Percentiles rank a stretch among this genome's conserved stretches.
Conservation (phyloP, 2,329 filamentous ascomycete genomes). For the Stachybotrys chlorohalonatus region DNA sequence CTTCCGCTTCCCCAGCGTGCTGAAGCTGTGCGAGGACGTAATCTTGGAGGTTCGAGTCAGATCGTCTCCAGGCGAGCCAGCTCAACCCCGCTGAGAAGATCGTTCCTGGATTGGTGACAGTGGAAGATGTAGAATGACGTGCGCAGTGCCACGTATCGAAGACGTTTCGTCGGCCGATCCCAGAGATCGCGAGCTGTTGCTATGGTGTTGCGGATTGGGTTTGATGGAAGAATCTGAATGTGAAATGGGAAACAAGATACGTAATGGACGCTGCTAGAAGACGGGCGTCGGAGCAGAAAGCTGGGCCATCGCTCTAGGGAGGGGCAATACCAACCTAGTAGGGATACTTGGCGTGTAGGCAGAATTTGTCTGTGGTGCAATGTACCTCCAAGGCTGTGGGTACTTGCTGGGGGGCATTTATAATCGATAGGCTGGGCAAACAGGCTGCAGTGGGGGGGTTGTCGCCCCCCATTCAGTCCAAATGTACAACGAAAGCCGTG, state of each 20-base stretch:
- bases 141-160: background rate
- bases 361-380: too few relatives aligned
- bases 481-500: too few relatives aligned
- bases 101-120: background rate
- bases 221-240: background rate
- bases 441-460: too few relatives aligned
- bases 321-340: too few relatives aligned
- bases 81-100: constrained; percentile 23
- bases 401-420: too few relatives aligned
- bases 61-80: constrained; percentile 18
- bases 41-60: constrained; percentile 20
- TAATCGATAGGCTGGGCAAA: too few relatives aligned
- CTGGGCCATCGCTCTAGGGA: too few relatives aligned
- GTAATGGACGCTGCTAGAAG: background rate
- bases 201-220: background rate
- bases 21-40: constrained; percentile 17
- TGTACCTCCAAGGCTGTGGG: too few relatives aligned
- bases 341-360: too few relatives aligned
- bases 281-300: background rate
- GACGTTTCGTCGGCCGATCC: too few relatives aligned
- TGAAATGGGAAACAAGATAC: background rate
- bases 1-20: constrained; percentile 61
- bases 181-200: background rate
- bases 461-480: too few relatives aligned
- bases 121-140: background rate